These are phyloP conservation scores for Dictyostelium citrinum DNA, from an alignment of 78 protist genomes.

Conservation along the genomic window DNA sequence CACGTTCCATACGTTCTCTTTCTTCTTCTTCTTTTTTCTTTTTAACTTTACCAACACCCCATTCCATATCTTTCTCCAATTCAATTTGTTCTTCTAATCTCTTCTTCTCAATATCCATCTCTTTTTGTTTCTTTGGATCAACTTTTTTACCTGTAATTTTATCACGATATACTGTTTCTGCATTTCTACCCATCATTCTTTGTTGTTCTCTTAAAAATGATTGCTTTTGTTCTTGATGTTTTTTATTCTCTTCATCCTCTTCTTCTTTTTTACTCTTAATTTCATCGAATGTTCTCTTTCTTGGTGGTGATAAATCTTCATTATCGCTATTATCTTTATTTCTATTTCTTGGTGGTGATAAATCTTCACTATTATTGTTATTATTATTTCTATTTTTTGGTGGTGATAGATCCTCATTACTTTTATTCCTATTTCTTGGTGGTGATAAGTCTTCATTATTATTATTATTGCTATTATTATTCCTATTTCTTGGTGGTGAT, in stretches of 20 bases:
- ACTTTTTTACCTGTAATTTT: constrained; percentile 12
- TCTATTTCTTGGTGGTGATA: constrained; percentile 45
- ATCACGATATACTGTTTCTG: constrained; percentile 58
- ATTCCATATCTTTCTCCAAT: background rate
- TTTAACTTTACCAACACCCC: constrained; percentile 22
- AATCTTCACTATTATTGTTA: background rate
- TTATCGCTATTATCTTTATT: background rate
- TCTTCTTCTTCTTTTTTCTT: constrained; percentile 13
- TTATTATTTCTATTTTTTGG: constrained; percentile 13
- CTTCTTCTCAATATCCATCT: background rate
- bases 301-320: constrained; percentile 34
- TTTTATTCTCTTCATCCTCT: background rate
- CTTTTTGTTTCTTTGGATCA: background rate
- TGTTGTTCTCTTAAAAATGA: constrained; percentile 11
- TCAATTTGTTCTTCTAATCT: background rate
- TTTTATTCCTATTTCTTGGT: background rate
- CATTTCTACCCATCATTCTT: constrained; percentile 23
- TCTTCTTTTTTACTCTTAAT: background rate
- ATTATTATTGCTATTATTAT: background rate
- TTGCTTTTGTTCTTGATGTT: constrained; percentile 2
- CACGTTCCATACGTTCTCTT: constrained; percentile 8
- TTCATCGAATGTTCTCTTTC: background rate
- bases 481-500: background rate
- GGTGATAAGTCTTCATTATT: constrained; percentile 16
- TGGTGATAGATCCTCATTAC: constrained; percentile 27